phyloP scores from a whole-genome alignment of 768 basidiomycete genomes.

The Lactifluus volemus region DNA sequence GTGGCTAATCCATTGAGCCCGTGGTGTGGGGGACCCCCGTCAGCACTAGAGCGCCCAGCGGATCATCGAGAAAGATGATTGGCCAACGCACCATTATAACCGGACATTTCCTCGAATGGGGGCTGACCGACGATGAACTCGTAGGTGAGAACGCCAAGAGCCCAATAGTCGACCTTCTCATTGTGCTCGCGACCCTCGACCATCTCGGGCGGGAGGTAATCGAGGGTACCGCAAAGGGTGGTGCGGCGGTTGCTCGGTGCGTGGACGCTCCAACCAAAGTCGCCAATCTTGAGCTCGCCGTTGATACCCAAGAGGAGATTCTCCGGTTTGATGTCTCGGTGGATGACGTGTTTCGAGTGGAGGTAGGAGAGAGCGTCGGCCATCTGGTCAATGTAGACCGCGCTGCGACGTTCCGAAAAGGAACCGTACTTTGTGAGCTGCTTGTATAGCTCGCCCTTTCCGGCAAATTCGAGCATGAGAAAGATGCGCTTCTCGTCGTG shows the following conservation, averaged over 20 bases:
- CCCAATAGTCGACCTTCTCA: slow-evolving; percentile 93
- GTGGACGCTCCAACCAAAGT: slow-evolving; percentile 98
- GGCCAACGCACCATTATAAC: slow-evolving; percentile 54
- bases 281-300: slow-evolving; percentile 95
- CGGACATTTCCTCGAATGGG: slow-evolving; percentile 79
- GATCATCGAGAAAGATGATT: slow-evolving; percentile 27
- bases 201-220: slow-evolving; percentile 99
- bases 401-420: slow-evolving; percentile 83
- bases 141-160: slow-evolving; percentile 91
- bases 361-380: slow-evolving; percentile 90
- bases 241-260: slow-evolving; percentile 83
- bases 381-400: slow-evolving; percentile 96
- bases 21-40: slow-evolving; percentile 3
- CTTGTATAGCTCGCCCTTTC: slow-evolving; percentile 94
- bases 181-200: slow-evolving; percentile 86
- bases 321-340: slow-evolving; percentile 98
- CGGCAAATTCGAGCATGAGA: slow-evolving; percentile 96
- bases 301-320: slow-evolving; percentile 91
- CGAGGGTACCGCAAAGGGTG: slow-evolving; percentile 92
- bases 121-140: slow-evolving; percentile 86
- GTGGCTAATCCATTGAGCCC: slow-evolving; percentile 48
- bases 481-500: slow-evolving; percentile 98
- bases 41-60: slow-evolving; percentile 3
- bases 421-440: slow-evolving; percentile 79
- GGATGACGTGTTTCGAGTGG: slow-evolving; percentile 94